phyloP scores from a whole-genome alignment of 2,329 filamentous ascomycete species.

The Mycocentrospora acerina region DNA sequence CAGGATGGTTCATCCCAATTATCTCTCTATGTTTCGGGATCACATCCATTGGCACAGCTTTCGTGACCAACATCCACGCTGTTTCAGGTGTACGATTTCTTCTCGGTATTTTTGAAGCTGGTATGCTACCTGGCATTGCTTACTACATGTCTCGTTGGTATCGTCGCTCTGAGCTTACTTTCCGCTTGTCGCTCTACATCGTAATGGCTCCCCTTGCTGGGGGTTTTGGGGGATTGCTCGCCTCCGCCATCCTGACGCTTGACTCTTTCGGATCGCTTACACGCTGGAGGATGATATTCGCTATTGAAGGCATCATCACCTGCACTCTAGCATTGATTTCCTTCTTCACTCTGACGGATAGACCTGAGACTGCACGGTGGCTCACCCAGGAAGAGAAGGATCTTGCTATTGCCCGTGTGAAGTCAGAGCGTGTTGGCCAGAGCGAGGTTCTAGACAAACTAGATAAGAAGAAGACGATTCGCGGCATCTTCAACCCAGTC shows the following conservation, averaged over 20 bases:
- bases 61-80: conserved; percentile 58
- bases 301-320: conserved; percentile 69
- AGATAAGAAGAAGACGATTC: conserved; percentile 59
- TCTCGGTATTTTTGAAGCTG: conserved; percentile 68
- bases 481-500: conserved; percentile 66
- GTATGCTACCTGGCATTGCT: conserved; percentile 70
- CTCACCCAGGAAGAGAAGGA: conserved; percentile 66
- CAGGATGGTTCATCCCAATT: conserved; percentile 69
- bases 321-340: conserved; percentile 59
- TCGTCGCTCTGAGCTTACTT: conserved; percentile 66
- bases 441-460: conserved; percentile 66
- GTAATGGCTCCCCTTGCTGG: conserved; percentile 71
- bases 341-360: conserved; percentile 67
- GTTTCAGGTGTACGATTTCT: conserved; percentile 66
- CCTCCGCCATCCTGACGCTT: conserved; percentile 62
- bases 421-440: conserved; percentile 65
- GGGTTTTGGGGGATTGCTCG: conserved; percentile 69
- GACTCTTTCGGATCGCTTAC: conserved; percentile 58
- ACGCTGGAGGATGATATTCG: conserved; percentile 71
- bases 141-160: conserved; percentile 76
- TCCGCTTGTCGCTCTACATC: conserved; percentile 68
- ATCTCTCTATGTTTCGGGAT: conserved; percentile 65
- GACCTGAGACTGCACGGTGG: conserved; percentile 68
- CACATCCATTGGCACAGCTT: conserved; percentile 65
- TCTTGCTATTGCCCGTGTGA: conserved; percentile 66